phyloP scores from a whole-genome alignment of 2,329 filamentous ascomycete genomes.

The Fusarium equiseti region DNA sequence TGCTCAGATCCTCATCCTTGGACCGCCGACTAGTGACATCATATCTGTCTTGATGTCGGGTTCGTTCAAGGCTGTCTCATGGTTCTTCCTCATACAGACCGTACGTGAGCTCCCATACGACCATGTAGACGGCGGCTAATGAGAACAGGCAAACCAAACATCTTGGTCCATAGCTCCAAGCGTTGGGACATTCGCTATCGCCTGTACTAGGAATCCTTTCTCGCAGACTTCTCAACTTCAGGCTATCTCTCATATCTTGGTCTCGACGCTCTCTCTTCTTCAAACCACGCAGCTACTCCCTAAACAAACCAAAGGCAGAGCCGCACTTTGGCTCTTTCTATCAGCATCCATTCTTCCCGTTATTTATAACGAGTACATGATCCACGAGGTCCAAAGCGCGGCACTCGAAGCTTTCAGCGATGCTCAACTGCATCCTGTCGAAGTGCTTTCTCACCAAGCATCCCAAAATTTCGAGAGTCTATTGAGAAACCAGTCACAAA shows the following conservation, averaged over 20 bases:
- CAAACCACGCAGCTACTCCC: conserved; percentile 52
- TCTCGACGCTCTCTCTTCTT: conserved; percentile 49
- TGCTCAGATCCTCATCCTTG: conserved; percentile 42
- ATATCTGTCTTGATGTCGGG: conserved; percentile 42
- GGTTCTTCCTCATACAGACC: conserved; percentile 53
- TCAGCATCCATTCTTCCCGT: conserved; percentile 51
- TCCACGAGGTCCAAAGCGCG: conserved; percentile 32
- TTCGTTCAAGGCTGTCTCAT: conserved; percentile 50
- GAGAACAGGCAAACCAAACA: conserved; percentile 48
- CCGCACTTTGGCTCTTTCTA: conserved; percentile 49
- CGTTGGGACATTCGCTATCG: conserved; percentile 51
- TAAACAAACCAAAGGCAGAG: conserved; percentile 44
- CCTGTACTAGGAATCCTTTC: conserved; percentile 48
- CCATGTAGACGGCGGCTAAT: no score
- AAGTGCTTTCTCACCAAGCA: conserved; percentile 49
- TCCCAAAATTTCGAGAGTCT: conserved; percentile 49
- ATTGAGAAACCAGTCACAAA: conserved; percentile 54
- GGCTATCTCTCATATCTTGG: conserved; percentile 44
- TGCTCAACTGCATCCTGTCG: conserved; percentile 52
- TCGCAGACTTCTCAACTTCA: conserved; percentile 45
- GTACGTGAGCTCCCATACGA: no score
- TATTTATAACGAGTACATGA: conserved; percentile 45
- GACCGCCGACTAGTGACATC: conserved; percentile 36
- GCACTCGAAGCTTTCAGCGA: conserved; percentile 7
- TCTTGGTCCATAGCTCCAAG: conserved; percentile 51